phyloP scores from a whole-genome alignment of 139 green algal genomes.

The Coelastrella sp. region DNA sequence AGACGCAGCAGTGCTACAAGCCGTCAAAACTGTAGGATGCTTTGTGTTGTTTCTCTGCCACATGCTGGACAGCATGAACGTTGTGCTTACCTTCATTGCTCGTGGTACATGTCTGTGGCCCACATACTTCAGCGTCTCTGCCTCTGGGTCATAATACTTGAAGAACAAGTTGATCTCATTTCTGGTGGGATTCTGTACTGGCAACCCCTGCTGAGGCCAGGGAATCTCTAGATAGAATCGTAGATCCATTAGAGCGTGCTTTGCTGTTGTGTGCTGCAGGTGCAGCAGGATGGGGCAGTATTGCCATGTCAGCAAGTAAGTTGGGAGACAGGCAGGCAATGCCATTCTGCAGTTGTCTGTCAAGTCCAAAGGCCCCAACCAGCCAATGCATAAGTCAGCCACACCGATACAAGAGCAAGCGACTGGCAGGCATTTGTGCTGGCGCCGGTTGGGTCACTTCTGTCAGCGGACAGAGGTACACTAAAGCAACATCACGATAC shows the following conservation, averaged over 20 bases:
- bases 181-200: background rate
- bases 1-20: too few species aligned
- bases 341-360: background rate
- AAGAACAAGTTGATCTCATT: slow-evolving; percentile 87
- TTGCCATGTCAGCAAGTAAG: background rate
- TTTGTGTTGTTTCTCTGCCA: too few species aligned
- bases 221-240: slow-evolving; percentile 86
- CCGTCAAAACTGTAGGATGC: too few species aligned
- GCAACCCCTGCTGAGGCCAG: background rate
- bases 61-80: too few species aligned
- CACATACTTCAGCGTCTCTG: slow-evolving; percentile 65
- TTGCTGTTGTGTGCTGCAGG: slow-evolving; percentile 31
- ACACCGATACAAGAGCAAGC: too few species aligned
- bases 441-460: too few species aligned
- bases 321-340: background rate
- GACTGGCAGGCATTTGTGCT: too few species aligned
- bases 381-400: too few species aligned
- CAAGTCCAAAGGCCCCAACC: background rate
- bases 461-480: too few species aligned
- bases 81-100: slow-evolving; percentile 43
- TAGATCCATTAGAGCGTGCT: slow-evolving; percentile 74
- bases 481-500: background rate
- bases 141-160: slow-evolving; percentile 89
- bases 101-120: slow-evolving; percentile 58
- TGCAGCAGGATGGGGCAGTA: background rate